Conservation (phyloP, 2,329 filamentous ascomycete species). For the Pseudocercospora musae region DNA sequence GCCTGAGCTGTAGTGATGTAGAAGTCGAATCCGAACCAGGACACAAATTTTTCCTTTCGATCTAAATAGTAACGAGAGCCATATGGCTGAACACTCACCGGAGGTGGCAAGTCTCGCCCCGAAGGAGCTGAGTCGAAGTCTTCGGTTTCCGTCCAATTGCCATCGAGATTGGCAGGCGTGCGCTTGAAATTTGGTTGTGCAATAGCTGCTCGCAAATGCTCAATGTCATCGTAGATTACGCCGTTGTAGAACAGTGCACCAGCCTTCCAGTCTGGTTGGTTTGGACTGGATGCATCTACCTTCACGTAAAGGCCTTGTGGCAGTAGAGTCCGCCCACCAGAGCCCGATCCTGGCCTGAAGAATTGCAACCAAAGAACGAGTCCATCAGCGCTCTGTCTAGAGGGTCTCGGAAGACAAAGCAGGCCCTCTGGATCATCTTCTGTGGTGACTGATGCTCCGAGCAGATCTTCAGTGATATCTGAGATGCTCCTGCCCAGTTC, state of each 20-base stretch:
- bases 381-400: slow-evolving; percentile 43
- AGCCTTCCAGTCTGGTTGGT: slow-evolving; percentile 49
- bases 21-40: slow-evolving; percentile 54
- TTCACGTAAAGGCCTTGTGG: slow-evolving; percentile 47
- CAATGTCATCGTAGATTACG: slow-evolving; percentile 50
- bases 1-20: slow-evolving; percentile 47
- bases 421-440: slow-evolving; percentile 40
- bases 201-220: slow-evolving; percentile 48
- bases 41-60: slow-evolving; percentile 45
- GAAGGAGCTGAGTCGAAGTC: slow-evolving; percentile 40
- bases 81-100: slow-evolving; percentile 38
- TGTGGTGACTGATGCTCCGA: slow-evolving; percentile 39
- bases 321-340: slow-evolving; percentile 45
- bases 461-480: slow-evolving; percentile 47
- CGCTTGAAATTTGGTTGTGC: slow-evolving; percentile 46
- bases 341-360: slow-evolving; percentile 40
- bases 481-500: slow-evolving; percentile 36
- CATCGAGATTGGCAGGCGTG: slow-evolving; percentile 48
- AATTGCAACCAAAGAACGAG: slow-evolving; percentile 50
- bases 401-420: slow-evolving; percentile 39
- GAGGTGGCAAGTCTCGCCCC: slow-evolving; percentile 53
- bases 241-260: slow-evolving; percentile 55
- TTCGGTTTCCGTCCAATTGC: slow-evolving; percentile 48
- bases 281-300: slow-evolving; percentile 49
- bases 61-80: slow-evolving; percentile 45